A percentile compares a stretch with the other conserved stretches of the same genome.
Evolutionary conservation across 805 yeast species (phyloP).

Genomic region (Wickerhamomyces alni): DNA sequence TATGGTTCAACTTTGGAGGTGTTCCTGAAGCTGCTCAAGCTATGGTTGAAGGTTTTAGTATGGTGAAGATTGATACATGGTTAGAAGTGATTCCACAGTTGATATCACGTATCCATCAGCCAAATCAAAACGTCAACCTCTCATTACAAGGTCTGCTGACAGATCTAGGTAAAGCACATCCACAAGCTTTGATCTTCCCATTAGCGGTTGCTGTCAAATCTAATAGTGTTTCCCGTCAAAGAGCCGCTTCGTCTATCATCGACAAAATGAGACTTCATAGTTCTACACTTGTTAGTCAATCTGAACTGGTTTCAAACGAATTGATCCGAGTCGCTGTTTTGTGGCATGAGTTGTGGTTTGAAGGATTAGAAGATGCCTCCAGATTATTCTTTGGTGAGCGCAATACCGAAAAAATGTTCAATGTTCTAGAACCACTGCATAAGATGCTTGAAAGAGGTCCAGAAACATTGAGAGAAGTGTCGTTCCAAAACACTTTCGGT

Average conservation of each 20-base stretch:
- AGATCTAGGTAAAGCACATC: slow-evolving; percentile 91
- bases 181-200: slow-evolving; percentile 94
- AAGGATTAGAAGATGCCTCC: slow-evolving; percentile 95
- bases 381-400: slow-evolving; percentile 90
- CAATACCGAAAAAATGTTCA: slow-evolving; percentile 90
- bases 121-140: slow-evolving; percentile 75
- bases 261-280: slow-evolving; percentile 91
- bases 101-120: slow-evolving; percentile 94
- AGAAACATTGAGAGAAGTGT: slow-evolving; percentile 85
- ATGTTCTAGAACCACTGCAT: slow-evolving; percentile 85
- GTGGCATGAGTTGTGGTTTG: slow-evolving; percentile 99
- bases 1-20: slow-evolving; percentile 97
- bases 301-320: slow-evolving; percentile 90
- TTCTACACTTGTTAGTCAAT: slow-evolving; percentile 78
- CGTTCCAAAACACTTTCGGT: slow-evolving; percentile 91
- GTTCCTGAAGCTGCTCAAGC: slow-evolving; percentile 86
- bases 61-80: slow-evolving; percentile 92
- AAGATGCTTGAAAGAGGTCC: slow-evolving; percentile 81
- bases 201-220: slow-evolving; percentile 93
- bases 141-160: slow-evolving; percentile 75
- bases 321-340: slow-evolving; percentile 90
- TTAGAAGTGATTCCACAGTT: slow-evolving; percentile 91
- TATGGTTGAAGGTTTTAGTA: slow-evolving; percentile 81
- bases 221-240: slow-evolving; percentile 81
- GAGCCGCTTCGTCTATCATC: slow-evolving; percentile 86